A percentile compares a stretch with the other conserved stretches of the same genome.
Conservation (phyloP, 176 grass and related monocot species). For the Saccharum officinarum region DNA sequence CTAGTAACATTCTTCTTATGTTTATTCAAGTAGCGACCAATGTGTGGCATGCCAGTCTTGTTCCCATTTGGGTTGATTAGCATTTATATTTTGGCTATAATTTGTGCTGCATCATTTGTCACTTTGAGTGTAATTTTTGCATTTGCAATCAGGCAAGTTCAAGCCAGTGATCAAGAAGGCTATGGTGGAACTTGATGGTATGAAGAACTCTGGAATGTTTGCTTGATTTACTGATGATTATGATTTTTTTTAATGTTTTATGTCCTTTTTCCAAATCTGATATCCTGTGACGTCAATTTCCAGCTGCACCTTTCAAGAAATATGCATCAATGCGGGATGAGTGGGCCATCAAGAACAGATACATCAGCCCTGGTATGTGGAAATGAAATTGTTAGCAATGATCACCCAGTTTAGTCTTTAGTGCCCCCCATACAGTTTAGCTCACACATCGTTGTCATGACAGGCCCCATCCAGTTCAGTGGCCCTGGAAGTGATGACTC, state of each 20-base stretch:
- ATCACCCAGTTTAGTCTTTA: background rate
- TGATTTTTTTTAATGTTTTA: background rate
- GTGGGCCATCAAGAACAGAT: constrained; percentile 88
- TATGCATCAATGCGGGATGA: constrained; percentile 84
- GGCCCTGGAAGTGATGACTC: constrained; percentile 75
- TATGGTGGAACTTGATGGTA: constrained; percentile 99
- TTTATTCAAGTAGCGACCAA: constrained; percentile 1
- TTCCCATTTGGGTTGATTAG: background rate
- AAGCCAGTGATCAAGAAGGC: constrained; percentile 99
- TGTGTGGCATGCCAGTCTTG: background rate
- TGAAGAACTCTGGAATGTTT: constrained; percentile 17
- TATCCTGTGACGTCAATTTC: constrained; percentile 25
- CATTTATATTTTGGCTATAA: background rate
- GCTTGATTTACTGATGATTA: background rate
- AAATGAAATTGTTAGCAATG: background rate
- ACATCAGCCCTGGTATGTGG: constrained; percentile 90
- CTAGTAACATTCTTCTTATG: background rate
- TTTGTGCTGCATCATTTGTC: background rate
- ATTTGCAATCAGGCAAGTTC: constrained; percentile 67
- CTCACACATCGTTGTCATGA: background rate
- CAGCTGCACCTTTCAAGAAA: constrained; percentile 88
- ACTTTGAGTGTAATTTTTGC: background rate
- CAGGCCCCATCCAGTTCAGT: constrained; percentile 91
- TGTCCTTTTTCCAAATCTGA: background rate
- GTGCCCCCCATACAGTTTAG: background rate